Percentiles rank a stretch among this genome's conserved stretches.
phyloP scores from a whole-genome alignment of 805 yeast species.

The Cyberlindnera bimundalis region DNA sequence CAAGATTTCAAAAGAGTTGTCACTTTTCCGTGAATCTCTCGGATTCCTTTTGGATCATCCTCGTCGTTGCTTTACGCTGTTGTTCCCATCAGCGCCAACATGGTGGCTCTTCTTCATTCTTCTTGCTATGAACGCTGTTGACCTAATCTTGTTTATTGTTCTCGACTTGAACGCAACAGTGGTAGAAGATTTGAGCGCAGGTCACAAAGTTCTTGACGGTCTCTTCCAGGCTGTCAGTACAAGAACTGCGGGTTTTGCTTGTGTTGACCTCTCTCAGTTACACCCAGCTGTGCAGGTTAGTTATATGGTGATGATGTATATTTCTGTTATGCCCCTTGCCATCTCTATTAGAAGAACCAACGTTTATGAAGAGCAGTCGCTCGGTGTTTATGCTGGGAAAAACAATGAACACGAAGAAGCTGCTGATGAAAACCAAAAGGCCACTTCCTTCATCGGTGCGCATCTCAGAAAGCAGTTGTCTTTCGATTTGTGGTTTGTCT shows the following conservation, averaged over 20 bases:
- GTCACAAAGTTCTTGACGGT: constrained; percentile 75
- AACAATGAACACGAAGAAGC: constrained; percentile 9
- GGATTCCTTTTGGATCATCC: constrained; percentile 93
- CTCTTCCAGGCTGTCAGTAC: constrained; percentile 88
- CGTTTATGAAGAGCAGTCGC: constrained; percentile 94
- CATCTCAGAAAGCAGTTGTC: constrained; percentile 91
- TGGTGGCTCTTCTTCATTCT: constrained; percentile 89
- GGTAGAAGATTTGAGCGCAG: constrained; percentile 54
- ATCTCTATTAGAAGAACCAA: constrained; percentile 95
- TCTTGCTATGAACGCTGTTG: constrained; percentile 68
- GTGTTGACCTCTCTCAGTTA: constrained; percentile 62
- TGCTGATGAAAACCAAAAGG: constrained; percentile 33
- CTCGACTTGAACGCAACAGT: constrained; percentile 61
- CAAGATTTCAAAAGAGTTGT: constrained; percentile 62
- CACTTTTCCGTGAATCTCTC: constrained; percentile 66
- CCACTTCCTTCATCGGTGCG: constrained; percentile 70
- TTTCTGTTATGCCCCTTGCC: constrained; percentile 93
- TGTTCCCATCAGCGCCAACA: constrained; percentile 90
- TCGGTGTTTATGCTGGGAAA: constrained; percentile 66
- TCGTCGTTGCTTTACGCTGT: constrained; percentile 88
- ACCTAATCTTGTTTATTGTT: constrained; percentile 74
- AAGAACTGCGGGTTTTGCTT: constrained; percentile 89
- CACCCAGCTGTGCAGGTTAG: constrained; percentile 93
- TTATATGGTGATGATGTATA: constrained; percentile 96
- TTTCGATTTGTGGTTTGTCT: constrained; percentile 91